A percentile compares a stretch with the other conserved stretches of the same genome.
Conservation (phyloP, 208 protist genomes). For the Crithidia fasciculata region DNA sequence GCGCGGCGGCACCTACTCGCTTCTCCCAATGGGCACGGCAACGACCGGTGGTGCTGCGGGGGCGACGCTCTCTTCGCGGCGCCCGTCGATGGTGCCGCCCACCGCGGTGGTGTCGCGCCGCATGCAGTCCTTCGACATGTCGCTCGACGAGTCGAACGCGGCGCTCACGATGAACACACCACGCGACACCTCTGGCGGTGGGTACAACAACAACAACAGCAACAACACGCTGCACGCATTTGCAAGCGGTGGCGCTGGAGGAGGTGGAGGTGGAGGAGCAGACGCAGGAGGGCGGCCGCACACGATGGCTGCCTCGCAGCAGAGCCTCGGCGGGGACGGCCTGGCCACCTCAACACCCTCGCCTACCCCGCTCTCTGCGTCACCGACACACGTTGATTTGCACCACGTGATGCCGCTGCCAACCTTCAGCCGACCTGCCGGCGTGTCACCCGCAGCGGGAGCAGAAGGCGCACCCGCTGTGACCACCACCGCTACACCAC, state of each 20-base stretch:
- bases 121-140: constrained; percentile 21
- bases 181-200: background rate
- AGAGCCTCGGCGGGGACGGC: background rate
- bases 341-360: background rate
- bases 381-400: background rate
- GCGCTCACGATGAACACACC: constrained; percentile 17
- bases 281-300: background rate
- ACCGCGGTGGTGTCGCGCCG: background rate
- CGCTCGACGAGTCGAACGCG: constrained; percentile 24
- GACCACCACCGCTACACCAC: background rate
- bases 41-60: background rate
- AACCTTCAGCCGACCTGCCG: background rate
- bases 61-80: background rate
- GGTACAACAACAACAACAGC: background rate
- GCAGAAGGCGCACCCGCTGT: background rate
- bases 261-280: background rate
- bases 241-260: background rate
- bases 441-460: background rate
- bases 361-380: background rate
- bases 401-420: constrained; percentile 16
- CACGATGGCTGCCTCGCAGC: constrained; percentile 2
- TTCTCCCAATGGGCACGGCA: background rate
- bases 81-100: background rate
- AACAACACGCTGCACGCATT: background rate
- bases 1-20: constrained; percentile 12